Base-by-base conservation (phyloP, 768 basidiomycete species). In the Tricholoma furcatifolium region DNA sequence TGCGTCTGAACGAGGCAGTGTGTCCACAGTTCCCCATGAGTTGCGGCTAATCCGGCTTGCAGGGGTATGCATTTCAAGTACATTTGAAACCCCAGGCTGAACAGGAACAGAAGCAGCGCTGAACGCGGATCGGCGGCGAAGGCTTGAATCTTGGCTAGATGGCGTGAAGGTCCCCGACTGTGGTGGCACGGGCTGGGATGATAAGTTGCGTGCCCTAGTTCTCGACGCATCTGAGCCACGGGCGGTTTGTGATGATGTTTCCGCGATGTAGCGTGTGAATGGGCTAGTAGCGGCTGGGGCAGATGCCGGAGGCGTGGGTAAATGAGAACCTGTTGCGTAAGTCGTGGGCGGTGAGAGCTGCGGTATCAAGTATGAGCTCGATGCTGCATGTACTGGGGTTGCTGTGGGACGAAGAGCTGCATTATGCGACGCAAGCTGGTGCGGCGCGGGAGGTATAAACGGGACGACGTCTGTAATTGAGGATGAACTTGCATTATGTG, bases 61-160 rank as follows among this genome's bases (percentile, higher is more conserved):
- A 27, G 27, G 27, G 7, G 27, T 27, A 27, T 27, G 27, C 27
- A 7, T 27, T 27, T 27, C 27, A 27, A 27, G 27, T 27, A 27
- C 27, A 7, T 7, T 27, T 7, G 27, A 27, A 3, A 27, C 4
- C 27, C 4, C 4, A 27, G 27, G 27, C 27, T 27, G 27, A 27
- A 27, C 7, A 43, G 23, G 27, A 27, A 27, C 7, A 43, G 23
- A 8, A 21, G 3, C 24, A 51, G 42, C 43, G 12, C 14, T 51
- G 38, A 47, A 30, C 3, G 45, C 49, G n/a, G 49, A 44, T 1
- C 53, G 53, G 2, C 53, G 53, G 42, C 18, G 48, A 6, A 38
- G n/a, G 17, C 40, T 50, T 14, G 38, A 30, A 18, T 10, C 46
- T 24, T 42, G 17, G 15, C 6, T 32, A 34, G 49, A 34, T 21